Base-by-base conservation (phyloP, 768 basidiomycete species). In the Amanita exitialis region DNA sequence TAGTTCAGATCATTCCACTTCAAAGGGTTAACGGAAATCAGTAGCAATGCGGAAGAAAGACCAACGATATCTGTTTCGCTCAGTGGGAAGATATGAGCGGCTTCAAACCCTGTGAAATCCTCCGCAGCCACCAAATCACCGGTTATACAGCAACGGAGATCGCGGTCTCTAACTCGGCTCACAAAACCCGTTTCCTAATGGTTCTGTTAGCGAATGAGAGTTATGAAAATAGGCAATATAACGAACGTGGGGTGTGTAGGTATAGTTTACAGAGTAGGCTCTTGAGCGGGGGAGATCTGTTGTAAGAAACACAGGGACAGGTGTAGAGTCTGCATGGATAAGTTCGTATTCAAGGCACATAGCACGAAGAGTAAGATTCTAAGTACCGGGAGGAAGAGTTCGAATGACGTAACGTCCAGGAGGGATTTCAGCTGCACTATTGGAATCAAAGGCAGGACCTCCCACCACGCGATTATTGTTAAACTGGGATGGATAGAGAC, bases 71-170 rank as follows among this genome's bases (percentile, higher is more conserved):
- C 56, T 8, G 47, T 47, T 39, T 57, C 47, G 44, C 56, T 53
- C 18, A 55, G 51, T 8, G 57, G 57, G 44, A 56, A 58, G 25
- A 58, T 58, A 48, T 58, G 57, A 44, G 53, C 53, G 10, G 49
- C 48, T 18, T 57, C 57, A 51, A 58, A 58, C 43, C 57, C 56
- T 10, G 56, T 57, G 45, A 34, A 56, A 53, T 58, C 54, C 42
- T 44, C 56, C 44, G 30, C 57, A 18, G 42, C 51, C 16, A 58
- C 57, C 28, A 53, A 50, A 35, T 54, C 32, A 49, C 57, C 56
- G 16, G 53, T 58, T 34, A 58, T 54, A 36, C 58, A 57, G 54
- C 58, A 58, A 21, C 53, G 56, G 13, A 9, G 18, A 44, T 58
- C 56, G 32, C 58, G 53, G n/a, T 39, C 45, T 43, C 53, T 52